Base-by-base conservation (phyloP, 202 grass and related monocot genomes). In the Zoysia matrella region DNA sequence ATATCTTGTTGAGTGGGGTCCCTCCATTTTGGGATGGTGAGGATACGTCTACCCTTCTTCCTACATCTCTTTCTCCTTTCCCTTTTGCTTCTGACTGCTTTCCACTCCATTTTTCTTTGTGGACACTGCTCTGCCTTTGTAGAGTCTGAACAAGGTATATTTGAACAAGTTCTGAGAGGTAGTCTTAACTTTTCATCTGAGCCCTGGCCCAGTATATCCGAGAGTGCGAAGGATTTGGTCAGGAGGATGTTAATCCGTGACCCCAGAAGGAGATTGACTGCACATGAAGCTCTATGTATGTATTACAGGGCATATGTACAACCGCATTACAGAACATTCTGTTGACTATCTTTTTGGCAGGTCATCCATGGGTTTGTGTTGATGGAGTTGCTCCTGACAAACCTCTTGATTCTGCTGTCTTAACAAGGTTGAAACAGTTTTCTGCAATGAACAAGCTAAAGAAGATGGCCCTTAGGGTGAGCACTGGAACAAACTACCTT, bases 371-470 rank as follows among this genome's bases (percentile, higher is more conserved):
- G 95, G 90, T 95, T 79, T 80, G 88, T 89, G 82, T 93, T 79
- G 90, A 93, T 73, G 92, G 95, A 80, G 85, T 87, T 76, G 92
- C 95, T 80, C 90, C 92, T 60, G 92, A 95, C 80, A 98, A 91
- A 82, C 95, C 95, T 77, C 89, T 98, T 77, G 95, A 98, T 90
- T 95, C 89, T 77, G 92, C 95, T 84, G 92, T 98, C 49, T 80
- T 98, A 79, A 87, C 85, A 84, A 92, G 95, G 75, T 88, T 98
- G 52, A 98, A 98, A 82, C 95, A 98, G 75, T 98, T 98, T 84
- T 93, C 92, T 80, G 95, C 92, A 65, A 98, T 98, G 95, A 98
- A 98, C 83, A 98, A 93, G 74, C 87, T 98, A 48, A 98, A 98
- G 82, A 98, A 95, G 77, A 93, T 98, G 92, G 95, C 95, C 47